These are phyloP conservation scores for Delonix regia DNA, from an alignment of 306 rosid genomes.

Conservation along the genomic window DNA sequence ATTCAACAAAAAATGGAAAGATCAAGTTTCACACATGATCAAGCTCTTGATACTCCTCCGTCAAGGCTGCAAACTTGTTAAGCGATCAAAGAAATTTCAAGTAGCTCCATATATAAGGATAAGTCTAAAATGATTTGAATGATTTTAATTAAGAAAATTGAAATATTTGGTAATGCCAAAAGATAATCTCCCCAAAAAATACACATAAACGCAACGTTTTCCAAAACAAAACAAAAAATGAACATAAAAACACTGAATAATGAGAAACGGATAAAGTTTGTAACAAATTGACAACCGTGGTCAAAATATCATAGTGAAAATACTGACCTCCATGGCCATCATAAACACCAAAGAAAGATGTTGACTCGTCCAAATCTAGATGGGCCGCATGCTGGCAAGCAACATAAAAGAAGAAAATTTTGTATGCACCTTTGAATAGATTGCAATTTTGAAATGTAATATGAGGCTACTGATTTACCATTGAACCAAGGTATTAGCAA, in stretches of 20 bases:
- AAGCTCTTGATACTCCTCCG: background rate
- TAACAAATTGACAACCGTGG: background rate
- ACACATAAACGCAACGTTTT: background rate
- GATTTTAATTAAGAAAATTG: background rate
- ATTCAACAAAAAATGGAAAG: background rate
- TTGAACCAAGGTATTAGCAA: slow-evolving; percentile 30
- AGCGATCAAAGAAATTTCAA: background rate
- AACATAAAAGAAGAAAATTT: slow-evolving; percentile 32
- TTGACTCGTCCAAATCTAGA: slow-evolving; percentile 73
- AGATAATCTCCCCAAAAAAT: background rate
- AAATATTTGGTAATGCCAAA: background rate
- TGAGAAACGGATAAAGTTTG: background rate
- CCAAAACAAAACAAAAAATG: background rate
- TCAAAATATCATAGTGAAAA: background rate
- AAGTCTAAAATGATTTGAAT: background rate
- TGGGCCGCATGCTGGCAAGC: slow-evolving; percentile 87
- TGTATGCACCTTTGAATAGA: slow-evolving; percentile 13
- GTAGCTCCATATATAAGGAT: background rate
- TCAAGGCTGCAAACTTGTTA: background rate
- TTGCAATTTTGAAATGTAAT: background rate
- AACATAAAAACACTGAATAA: background rate
- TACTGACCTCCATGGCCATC: slow-evolving; percentile 97
- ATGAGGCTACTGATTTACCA: slow-evolving; percentile 8
- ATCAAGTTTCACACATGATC: background rate
- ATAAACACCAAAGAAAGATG: slow-evolving; percentile 93